Evolutionary conservation across 108 stramenopile species (phyloP), one percentile per base, ranked within the genome.

Genomic region (Skeletonema marinoi): DNA sequence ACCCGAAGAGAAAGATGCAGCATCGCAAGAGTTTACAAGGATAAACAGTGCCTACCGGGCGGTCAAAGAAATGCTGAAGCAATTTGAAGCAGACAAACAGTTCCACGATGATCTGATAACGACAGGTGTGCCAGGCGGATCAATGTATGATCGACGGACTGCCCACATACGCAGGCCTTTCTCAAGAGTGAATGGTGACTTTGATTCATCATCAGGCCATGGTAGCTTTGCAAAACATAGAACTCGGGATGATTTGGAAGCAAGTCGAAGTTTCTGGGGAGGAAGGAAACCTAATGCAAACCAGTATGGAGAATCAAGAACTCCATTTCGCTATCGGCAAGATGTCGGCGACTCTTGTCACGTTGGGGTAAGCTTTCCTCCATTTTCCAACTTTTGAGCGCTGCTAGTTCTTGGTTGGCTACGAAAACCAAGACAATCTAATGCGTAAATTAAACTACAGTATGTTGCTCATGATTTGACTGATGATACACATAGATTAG

Each of bases 21-120:
- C 93, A 30, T 71, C 73, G 10, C 75, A 87, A 69, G 81, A 78
- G 42, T 94, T 94, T 69, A 88, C 88, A 41, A 86, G 87, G 64
- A 90, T 94, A 62, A 90, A 91, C 69, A 66, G 78, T 60, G 93
- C 93, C 50, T 94, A 92, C 61, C 80, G 80, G 56, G 74, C 75
- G 1, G 70, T 93, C 33, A 87, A 62, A 35, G 92, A 90, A 30
- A 50, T 59, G 11, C 61, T 59, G 31, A 60, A 44, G n/a, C 48
- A 54, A 36, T 17, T 59, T 21, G 62, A 70, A 41, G 44, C 64
- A 11, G 70, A 68, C 14, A 70, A 8, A 70, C 60, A 42, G 70
- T 78, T 56, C 69, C 77, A 38, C 25, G 25, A 56, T 56, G 54
- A 56, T 56, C 54, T 56, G 54, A 78, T 70, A 35, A 78, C 64